Conservation (phyloP, 2,329 filamentous ascomycete genomes). For the Neonectria sp. region DNA sequence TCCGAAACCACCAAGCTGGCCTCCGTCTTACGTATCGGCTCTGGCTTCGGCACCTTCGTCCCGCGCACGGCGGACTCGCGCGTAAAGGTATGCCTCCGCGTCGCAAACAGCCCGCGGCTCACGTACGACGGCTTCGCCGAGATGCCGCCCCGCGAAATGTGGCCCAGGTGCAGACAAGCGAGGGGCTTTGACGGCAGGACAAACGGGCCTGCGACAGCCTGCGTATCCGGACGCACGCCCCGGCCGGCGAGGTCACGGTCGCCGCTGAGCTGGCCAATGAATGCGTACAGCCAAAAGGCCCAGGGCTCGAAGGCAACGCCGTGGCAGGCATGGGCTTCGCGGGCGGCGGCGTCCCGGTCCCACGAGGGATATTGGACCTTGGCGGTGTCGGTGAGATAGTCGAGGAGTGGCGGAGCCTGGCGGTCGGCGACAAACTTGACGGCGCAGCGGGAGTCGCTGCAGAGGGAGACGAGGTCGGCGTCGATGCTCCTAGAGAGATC, state of each 20-base stretch:
- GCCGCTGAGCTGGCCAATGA: constrained; percentile 56
- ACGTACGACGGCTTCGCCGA: constrained; percentile 54
- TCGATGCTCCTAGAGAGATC: constrained; percentile 53
- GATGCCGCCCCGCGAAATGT: constrained; percentile 54
- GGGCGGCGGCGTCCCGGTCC: constrained; percentile 48
- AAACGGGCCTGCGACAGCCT: constrained; percentile 54
- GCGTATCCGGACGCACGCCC: constrained; percentile 39
- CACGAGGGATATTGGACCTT: constrained; percentile 50
- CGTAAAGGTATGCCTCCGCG: constrained; percentile 53
- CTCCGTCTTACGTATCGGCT: constrained; percentile 31
- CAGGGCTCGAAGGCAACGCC: constrained; percentile 56
- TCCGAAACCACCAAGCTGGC: constrained; percentile 33
- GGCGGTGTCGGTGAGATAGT: constrained; percentile 53
- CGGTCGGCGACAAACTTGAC: constrained; percentile 51
- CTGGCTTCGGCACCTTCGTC: constrained; percentile 5
- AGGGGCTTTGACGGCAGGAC: constrained; percentile 57
- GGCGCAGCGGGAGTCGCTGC: constrained; percentile 51
- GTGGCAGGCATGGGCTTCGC: constrained; percentile 52
- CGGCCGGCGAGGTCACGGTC: constrained; percentile 52
- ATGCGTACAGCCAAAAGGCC: constrained; percentile 60
- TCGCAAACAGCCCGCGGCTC: constrained; percentile 53
- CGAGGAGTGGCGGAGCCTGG: constrained; percentile 52
- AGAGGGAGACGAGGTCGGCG: constrained; percentile 52
- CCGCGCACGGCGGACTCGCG: constrained; percentile 35
- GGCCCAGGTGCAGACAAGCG: constrained; percentile 56